phyloP scores from a whole-genome alignment of 208 protist species.

The Acanthamoeba castellanii region DNA sequence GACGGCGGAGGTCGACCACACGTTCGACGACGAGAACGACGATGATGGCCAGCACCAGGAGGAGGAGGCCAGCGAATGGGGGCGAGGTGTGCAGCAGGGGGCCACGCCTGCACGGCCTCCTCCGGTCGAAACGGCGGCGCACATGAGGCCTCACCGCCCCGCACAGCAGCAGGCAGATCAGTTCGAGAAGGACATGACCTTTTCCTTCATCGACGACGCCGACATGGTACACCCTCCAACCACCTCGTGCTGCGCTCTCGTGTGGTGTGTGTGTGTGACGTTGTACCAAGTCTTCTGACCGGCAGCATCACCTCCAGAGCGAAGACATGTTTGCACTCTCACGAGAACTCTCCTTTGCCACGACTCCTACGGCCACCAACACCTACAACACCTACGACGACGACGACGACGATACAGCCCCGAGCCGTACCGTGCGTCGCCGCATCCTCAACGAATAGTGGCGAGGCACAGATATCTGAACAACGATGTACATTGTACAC shows the following conservation, averaged over 20 bases:
- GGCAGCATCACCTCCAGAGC: not conserved
- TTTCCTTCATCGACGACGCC: not conserved
- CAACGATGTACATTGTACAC: too few relatives aligned
- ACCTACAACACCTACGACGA: too few relatives aligned
- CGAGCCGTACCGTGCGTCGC: too few relatives aligned
- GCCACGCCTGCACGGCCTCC: too few relatives aligned
- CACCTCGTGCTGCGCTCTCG: not conserved
- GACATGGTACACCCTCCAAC: not conserved
- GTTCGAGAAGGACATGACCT: not conserved
- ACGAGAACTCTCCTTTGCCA: not conserved
- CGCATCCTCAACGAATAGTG: not conserved
- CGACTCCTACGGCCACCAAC: not conserved
- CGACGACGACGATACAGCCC: not conserved
- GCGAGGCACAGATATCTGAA: not conserved
- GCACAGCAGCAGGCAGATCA: not conserved
- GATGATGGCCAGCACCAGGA: too few relatives aligned
- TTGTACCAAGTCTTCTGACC: not conserved
- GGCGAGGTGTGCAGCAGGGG: too few relatives aligned
- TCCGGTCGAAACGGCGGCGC: too few relatives aligned
- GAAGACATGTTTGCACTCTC: not conserved
- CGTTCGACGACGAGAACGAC: too few relatives aligned
- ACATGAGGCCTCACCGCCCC: too few relatives aligned
- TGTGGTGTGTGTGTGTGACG: not conserved
- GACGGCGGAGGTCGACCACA: too few relatives aligned
- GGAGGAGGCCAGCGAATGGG: too few relatives aligned